Evolutionary conservation across 768 basidiomycete genomes (phyloP).

Genomic region (Lentinula edodes): DNA sequence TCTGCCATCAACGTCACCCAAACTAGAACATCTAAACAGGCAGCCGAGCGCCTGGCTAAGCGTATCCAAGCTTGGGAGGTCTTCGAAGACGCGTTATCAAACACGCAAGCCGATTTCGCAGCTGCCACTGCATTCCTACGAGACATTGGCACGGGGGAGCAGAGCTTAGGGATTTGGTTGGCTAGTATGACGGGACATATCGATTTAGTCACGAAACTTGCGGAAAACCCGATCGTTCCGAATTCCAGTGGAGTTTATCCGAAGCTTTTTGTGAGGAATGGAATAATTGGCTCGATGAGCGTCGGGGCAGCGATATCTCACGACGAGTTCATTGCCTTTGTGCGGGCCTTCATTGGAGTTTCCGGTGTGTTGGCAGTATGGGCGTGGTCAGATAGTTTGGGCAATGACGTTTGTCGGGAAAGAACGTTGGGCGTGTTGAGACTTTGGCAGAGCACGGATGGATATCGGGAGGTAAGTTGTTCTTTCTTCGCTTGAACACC

Average conservation of each 20-base stretch:
- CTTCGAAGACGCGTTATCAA: constrained; percentile 58
- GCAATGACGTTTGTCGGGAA: constrained; percentile 58
- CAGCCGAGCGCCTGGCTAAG: constrained; percentile 39
- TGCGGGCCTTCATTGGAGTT: constrained; percentile 65
- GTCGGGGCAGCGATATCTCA: constrained; percentile 29
- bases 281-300: not conserved
- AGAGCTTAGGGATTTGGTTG: constrained; percentile 68
- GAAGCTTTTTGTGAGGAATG: constrained; percentile 31
- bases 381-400: constrained; percentile 77
- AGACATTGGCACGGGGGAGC: constrained; percentile 60
- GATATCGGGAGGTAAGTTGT: constrained; percentile 61
- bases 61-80: constrained; percentile 54
- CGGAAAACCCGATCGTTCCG: constrained; percentile 31
- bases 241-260: constrained; percentile 24
- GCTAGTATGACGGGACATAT: constrained; percentile 60
- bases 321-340: constrained; percentile 57
- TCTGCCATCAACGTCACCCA: constrained; percentile 32
- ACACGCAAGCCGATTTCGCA: constrained; percentile 44
- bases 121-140: constrained; percentile 46
- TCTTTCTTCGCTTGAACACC: not conserved
- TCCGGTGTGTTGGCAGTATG: constrained; percentile 63
- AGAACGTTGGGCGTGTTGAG: constrained; percentile 56
- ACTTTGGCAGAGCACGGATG: constrained; percentile 62
- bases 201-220: constrained; percentile 42
- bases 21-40: constrained; percentile 37